Evolutionary conservation across 2,329 filamentous ascomycete species (phyloP).

Genomic region (Dactylellina leptospora): DNA sequence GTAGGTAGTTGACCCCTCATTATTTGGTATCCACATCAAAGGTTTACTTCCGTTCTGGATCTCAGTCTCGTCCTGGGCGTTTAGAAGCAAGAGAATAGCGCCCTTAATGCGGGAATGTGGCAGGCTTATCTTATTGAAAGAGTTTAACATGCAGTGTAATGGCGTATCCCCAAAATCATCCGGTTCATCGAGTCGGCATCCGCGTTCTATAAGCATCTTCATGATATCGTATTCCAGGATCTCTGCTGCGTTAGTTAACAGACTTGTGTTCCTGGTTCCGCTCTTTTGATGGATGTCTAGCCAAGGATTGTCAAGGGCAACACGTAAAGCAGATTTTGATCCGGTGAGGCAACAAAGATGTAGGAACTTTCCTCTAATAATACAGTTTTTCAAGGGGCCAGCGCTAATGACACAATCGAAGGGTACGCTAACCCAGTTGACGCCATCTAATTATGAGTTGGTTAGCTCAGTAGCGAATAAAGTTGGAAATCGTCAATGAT

Average conservation of each 20-base stretch:
- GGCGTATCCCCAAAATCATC: background rate
- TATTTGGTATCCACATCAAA: no score
- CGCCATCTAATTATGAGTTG: constrained; percentile 11
- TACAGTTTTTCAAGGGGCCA: no score
- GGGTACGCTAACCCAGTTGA: background rate
- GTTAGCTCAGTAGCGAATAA: background rate
- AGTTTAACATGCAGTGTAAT: constrained; percentile 14
- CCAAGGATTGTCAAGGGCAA: constrained; percentile 35
- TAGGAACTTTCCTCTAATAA: no score
- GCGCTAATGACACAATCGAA: no score
- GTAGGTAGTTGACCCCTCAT: no score
- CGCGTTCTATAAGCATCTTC: no score
- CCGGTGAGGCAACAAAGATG: background rate
- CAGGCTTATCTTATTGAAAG: background rate
- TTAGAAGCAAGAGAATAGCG: background rate
- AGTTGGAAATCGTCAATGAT: no score
- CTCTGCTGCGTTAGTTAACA: no score
- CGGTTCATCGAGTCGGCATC: background rate
- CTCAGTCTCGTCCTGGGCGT: background rate
- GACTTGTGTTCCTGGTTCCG: no score
- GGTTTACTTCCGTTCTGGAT: no score
- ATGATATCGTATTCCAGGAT: no score
- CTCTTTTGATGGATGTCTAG: background rate
- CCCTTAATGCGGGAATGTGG: background rate
- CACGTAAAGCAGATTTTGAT: background rate